phyloP scores from a whole-genome alignment of 805 yeast genomes.

The Wickerhamomyces queroliae region DNA sequence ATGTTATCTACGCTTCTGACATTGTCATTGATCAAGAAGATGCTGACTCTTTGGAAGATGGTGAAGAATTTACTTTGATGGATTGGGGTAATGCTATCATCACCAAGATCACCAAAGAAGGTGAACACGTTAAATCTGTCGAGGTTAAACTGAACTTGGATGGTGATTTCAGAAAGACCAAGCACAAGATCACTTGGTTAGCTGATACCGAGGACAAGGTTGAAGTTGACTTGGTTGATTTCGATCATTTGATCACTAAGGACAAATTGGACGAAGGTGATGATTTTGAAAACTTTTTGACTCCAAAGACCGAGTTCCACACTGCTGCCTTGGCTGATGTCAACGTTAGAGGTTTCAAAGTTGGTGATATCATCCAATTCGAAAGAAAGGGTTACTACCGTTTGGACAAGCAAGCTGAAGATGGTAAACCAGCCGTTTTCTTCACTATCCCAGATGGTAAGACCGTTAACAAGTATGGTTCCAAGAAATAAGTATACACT shows the following conservation, averaged over 20 bases:
- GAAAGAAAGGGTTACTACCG: slow-evolving; percentile 97
- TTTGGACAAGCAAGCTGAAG: slow-evolving; percentile 54
- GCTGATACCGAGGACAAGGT: slow-evolving; percentile 73
- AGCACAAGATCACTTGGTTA: slow-evolving; percentile 92
- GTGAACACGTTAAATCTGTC: slow-evolving; percentile 50
- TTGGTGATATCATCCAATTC: slow-evolving; percentile 86
- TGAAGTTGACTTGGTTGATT: slow-evolving; percentile 77
- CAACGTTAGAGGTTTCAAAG: slow-evolving; percentile 70
- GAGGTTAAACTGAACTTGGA: slow-evolving; percentile 82
- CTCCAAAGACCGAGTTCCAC: slow-evolving; percentile 82
- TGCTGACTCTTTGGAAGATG: slow-evolving; percentile 64
- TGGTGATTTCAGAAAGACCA: slow-evolving; percentile 96
- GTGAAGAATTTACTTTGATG: slow-evolving; percentile 96
- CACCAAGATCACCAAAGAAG: slow-evolving; percentile 61
- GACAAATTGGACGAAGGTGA: slow-evolving; percentile 95
- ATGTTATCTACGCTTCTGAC: slow-evolving; percentile 58
- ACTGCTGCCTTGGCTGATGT: slow-evolving; percentile 73
- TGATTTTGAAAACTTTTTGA: slow-evolving; percentile 85
- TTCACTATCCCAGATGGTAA: slow-evolving; percentile 97
- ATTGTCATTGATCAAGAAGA: slow-evolving; percentile 84
- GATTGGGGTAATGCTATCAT: slow-evolving; percentile 97
- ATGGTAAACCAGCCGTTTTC: slow-evolving; percentile 65
- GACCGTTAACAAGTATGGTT: slow-evolving; percentile 68
- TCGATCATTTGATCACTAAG: slow-evolving; percentile 91
- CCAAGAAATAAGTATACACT: slow-evolving; percentile 52